Evolutionary conservation across 352 stramenopile species (phyloP).

Genomic region (Phytophthora sp.): DNA sequence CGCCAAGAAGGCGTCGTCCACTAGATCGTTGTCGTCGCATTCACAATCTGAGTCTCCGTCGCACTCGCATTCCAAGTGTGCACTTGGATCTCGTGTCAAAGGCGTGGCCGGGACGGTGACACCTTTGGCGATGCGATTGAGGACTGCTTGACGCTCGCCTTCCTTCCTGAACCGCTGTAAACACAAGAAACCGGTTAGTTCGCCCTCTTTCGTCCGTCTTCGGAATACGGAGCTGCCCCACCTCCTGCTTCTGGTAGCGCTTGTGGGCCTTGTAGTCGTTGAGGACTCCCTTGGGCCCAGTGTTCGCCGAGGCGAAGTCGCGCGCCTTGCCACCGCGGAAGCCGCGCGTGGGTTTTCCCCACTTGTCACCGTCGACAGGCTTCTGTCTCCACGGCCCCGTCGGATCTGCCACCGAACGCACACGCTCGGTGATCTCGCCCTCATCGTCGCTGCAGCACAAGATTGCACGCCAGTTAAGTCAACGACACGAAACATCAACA

Average conservation of each 20-base stretch:
- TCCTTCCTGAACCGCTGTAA: conserved; percentile 51
- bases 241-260: conserved; percentile 61
- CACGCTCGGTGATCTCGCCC: conserved; percentile 60
- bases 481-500: no score
- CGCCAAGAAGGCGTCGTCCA: conserved; percentile 63
- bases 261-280: conserved; percentile 88
- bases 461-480: not conserved
- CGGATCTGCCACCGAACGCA: conserved; percentile 72
- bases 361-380: conserved; percentile 45
- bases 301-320: conserved; percentile 69
- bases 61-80: conserved; percentile 26
- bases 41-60: conserved; percentile 45
- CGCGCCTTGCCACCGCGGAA: conserved; percentile 37
- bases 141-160: conserved; percentile 52
- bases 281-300: conserved; percentile 82
- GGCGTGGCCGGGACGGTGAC: conserved; percentile 15
- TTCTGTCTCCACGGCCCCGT: conserved; percentile 75
- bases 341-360: conserved; percentile 48
- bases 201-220: not conserved
- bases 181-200: conserved; percentile 1
- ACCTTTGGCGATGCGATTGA: conserved; percentile 75
- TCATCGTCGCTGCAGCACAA: conserved; percentile 46
- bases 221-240: conserved; percentile 9
- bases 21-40: conserved; percentile 53
- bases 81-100: conserved; percentile 14